Percentiles rank a stretch among this genome's conserved stretches.
Conservation (phyloP, 164 flowering plant species). For the Magnolia sinica region DNA sequence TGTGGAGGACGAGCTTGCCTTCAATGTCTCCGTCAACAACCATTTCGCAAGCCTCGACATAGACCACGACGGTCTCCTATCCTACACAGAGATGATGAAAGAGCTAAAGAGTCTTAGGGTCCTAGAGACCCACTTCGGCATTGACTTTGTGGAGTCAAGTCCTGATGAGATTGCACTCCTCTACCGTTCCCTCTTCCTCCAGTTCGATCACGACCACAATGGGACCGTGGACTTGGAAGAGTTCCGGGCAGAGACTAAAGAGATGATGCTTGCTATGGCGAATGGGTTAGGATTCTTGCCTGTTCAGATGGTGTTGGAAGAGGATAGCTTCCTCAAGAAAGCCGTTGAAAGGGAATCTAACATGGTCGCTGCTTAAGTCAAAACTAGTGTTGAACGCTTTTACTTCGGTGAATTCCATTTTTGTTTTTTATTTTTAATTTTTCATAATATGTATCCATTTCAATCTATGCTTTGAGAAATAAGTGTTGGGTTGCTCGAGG, state of each 20-base stretch:
- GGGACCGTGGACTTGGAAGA: slow-evolving; percentile 39
- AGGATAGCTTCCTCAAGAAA: slow-evolving; percentile 49
- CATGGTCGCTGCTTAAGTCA: neutral
- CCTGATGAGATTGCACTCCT: neutral
- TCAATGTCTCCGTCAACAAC: slow-evolving; percentile 30
- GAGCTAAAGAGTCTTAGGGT: slow-evolving; percentile 25
- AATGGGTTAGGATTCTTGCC: slow-evolving; percentile 51
- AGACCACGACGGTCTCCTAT: slow-evolving; percentile 40
- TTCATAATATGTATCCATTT: neutral
- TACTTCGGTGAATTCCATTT: neutral
- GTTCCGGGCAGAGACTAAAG: slow-evolving; percentile 38
- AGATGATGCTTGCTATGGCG: slow-evolving; percentile 55
- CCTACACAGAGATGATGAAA: slow-evolving; percentile 30
- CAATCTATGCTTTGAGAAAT: too few species aligned
- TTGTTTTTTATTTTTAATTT: neutral
- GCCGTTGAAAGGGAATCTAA: slow-evolving; percentile 41
- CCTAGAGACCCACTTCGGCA: slow-evolving; percentile 17
- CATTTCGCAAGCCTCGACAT: slow-evolving; percentile 40
- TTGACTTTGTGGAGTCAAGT: slow-evolving; percentile 28
- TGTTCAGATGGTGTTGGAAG: slow-evolving; percentile 40
- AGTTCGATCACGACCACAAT: slow-evolving; percentile 40
- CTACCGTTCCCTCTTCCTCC: slow-evolving; percentile 20
- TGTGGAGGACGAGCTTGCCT: slow-evolving; percentile 34
- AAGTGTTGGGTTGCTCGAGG: too few species aligned
- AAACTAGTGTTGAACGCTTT: neutral